A percentile compares a stretch with the other conserved stretches of the same genome.
Evolutionary conservation across 257 asterid species (phyloP).

Genomic region (Coffea eugenioides): DNA sequence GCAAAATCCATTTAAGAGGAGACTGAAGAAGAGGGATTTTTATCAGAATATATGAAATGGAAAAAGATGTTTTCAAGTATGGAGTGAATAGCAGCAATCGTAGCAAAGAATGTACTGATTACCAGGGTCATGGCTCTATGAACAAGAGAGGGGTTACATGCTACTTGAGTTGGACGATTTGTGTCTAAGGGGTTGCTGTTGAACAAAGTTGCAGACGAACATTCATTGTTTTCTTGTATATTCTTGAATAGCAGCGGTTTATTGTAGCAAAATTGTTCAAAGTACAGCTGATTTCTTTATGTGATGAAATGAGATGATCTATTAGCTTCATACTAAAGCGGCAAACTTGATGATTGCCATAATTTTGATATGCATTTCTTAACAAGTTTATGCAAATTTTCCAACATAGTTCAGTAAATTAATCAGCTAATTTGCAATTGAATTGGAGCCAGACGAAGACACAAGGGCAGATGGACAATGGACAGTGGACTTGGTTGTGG

Average conservation of each 20-base stretch:
- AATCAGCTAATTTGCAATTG: too few relatives aligned
- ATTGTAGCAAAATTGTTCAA: neutral
- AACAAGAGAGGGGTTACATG: constrained; percentile 33
- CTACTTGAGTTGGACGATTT: neutral
- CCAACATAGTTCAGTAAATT: too few relatives aligned
- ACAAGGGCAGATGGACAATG: too few relatives aligned
- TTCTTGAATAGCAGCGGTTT: neutral
- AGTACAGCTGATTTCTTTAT: neutral
- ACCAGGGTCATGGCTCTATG: constrained; percentile 69
- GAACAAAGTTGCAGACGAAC: neutral
- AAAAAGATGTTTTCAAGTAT: constrained; percentile 61
- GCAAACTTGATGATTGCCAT: constrained; percentile 5
- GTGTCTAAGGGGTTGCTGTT: neutral
- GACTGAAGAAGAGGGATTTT: constrained; percentile 27
- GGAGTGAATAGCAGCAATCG: constrained; percentile 65
- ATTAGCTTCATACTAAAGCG: constrained; percentile 32
- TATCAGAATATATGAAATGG: constrained; percentile 53
- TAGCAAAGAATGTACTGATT: constrained; percentile 52
- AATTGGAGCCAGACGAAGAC: too few relatives aligned
- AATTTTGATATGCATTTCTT: neutral
- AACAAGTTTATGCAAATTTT: too few relatives aligned
- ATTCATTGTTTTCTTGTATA: neutral
- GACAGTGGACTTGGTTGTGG: too few relatives aligned
- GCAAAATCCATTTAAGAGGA: constrained; percentile 45
- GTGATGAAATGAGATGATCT: constrained; percentile 24